Percentiles rank a stretch among this genome's conserved stretches.
Conservation (phyloP, 2,329 filamentous ascomycete genomes). For the Penicillium sclerotiorum region DNA sequence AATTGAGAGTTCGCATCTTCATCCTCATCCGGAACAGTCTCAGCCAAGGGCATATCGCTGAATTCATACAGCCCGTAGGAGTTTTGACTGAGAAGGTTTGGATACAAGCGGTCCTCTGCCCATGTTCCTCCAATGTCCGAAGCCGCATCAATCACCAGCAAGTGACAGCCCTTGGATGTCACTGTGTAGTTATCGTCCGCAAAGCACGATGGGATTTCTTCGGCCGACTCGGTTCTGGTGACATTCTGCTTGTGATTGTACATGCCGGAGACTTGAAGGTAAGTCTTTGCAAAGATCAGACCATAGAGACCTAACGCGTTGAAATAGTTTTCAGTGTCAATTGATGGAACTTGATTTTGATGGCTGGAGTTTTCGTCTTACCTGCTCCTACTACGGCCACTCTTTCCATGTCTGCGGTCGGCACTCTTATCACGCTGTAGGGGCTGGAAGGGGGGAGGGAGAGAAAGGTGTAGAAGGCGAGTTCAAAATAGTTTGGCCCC, state of each 20-base stretch:
- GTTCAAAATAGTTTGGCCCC: too few species aligned
- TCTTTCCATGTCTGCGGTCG: constrained; percentile 14
- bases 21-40: constrained; percentile 16
- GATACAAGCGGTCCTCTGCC: constrained; percentile 30
- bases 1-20: constrained; percentile 16
- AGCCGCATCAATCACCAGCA: constrained; percentile 30
- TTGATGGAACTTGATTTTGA: too few species aligned
- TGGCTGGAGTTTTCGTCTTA: constrained; percentile 1
- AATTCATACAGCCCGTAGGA: constrained; percentile 34
- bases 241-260: constrained; percentile 7
- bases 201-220: constrained; percentile 16
- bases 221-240: not conserved
- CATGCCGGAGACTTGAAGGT: constrained; percentile 25
- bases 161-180: constrained; percentile 2
- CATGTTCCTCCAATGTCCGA: constrained; percentile 31
- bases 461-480: not conserved
- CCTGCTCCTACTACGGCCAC: constrained; percentile 26
- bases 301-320: constrained; percentile 25
- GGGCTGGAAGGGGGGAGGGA: not conserved
- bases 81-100: constrained; percentile 32
- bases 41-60: constrained; percentile 26
- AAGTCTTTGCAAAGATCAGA: constrained; percentile 34
- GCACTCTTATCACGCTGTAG: not conserved
- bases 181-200: not conserved
- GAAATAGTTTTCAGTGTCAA: constrained; percentile 8